phyloP scores from a whole-genome alignment of 2,329 filamentous ascomycete species.

The Colletotrichum lini region DNA sequence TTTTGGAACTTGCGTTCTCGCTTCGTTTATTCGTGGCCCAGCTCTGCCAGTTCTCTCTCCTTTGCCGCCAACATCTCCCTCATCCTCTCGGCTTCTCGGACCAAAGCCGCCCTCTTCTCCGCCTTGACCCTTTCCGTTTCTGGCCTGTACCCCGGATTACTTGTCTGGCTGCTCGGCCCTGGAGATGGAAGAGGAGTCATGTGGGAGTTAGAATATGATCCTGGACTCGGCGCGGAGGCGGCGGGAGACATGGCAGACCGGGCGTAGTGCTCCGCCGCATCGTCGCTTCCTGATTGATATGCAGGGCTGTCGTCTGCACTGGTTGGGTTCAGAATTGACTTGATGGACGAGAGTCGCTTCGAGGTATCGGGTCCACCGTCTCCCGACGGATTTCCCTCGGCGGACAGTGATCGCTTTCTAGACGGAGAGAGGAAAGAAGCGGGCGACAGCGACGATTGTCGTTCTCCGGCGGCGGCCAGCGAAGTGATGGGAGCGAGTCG shows the following conservation, averaged over 20 bases:
- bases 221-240: slow-evolving; percentile 59
- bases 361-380: slow-evolving; percentile 63
- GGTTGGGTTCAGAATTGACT: slow-evolving; percentile 78
- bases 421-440: slow-evolving; percentile 72
- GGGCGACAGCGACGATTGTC: slow-evolving; percentile 72
- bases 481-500: slow-evolving; percentile 70
- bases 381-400: slow-evolving; percentile 57
- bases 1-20: slow-evolving; percentile 22
- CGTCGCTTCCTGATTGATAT: slow-evolving; percentile 49
- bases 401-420: slow-evolving; percentile 78
- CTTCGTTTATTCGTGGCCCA: slow-evolving; percentile 42
- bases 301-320: slow-evolving; percentile 47
- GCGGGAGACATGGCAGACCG: slow-evolving; percentile 60
- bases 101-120: slow-evolving; percentile 75
- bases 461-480: slow-evolving; percentile 60
- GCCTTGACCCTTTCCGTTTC: slow-evolving; percentile 69
- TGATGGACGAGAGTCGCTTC: slow-evolving; percentile 81
- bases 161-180: slow-evolving; percentile 45
- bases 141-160: slow-evolving; percentile 50
- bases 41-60: slow-evolving; percentile 77
- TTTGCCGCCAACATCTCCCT: slow-evolving; percentile 80
- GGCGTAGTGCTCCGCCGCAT: slow-evolving; percentile 57
- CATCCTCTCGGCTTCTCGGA: slow-evolving; percentile 83
- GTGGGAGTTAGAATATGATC: slow-evolving; percentile 53
- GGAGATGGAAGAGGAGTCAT: slow-evolving; percentile 47